Percentiles rank a stretch among this genome's conserved stretches.
These are phyloP conservation scores for Lasiosphaeria ovina DNA, from an alignment of 495 filamentous ascomycete genomes.

Conservation along the genomic window DNA sequence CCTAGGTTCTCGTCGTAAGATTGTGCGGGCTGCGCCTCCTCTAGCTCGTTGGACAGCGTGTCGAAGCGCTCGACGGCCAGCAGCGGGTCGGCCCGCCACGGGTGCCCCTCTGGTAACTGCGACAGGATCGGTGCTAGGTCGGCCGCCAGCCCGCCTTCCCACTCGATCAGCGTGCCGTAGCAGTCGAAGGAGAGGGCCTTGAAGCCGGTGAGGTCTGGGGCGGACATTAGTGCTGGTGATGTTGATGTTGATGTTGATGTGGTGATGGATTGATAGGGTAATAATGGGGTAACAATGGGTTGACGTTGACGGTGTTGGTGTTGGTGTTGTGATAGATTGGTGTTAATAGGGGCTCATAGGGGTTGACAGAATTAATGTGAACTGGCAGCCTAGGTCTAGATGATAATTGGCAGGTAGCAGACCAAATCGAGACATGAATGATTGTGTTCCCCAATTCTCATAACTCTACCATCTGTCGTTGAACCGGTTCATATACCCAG, in stretches of 20 bases:
- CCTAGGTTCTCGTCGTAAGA: constrained; percentile 59
- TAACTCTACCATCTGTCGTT: too few relatives aligned
- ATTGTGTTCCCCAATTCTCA: not conserved
- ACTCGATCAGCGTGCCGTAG: constrained; percentile 82
- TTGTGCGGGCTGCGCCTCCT: constrained; percentile 49
- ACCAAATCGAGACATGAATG: constrained; percentile 3
- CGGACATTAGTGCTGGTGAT: constrained; percentile 1
- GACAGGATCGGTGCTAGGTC: constrained; percentile 42
- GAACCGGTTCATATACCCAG: too few relatives aligned
- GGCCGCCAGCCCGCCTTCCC: constrained; percentile 50
- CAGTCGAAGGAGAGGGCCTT: constrained; percentile 71
- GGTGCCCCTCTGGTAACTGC: constrained; percentile 40
- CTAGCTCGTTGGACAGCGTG: constrained; percentile 34
- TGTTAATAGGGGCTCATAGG: too few relatives aligned
- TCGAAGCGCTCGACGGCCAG: constrained; percentile 34
- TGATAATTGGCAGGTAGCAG: constrained; percentile 5
- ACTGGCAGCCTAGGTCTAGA: not conserved
- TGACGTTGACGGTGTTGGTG: too few relatives aligned
- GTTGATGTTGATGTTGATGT: not conserved
- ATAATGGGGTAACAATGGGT: not conserved
- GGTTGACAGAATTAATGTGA: not conserved
- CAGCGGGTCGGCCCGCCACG: constrained; percentile 38
- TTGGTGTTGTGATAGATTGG: too few relatives aligned
- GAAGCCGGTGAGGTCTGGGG: constrained; percentile 32
- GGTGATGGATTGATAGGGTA: not conserved